Evolutionary conservation across 2,329 filamentous ascomycete genomes (phyloP).

Genomic region (Ceratocystis variospora): DNA sequence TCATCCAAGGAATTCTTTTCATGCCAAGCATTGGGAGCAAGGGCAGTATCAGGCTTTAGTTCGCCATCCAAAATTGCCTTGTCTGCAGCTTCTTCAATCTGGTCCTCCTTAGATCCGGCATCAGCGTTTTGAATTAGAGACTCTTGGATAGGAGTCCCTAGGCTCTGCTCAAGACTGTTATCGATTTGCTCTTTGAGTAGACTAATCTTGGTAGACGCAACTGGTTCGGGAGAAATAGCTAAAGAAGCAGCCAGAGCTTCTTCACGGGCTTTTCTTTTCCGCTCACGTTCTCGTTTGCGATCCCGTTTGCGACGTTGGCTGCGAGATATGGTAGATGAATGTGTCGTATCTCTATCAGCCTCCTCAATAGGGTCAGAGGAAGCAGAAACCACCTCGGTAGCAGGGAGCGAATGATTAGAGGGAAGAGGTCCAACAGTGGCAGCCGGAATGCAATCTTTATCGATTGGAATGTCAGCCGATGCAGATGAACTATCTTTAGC

Average conservation of each 20-base stretch:
- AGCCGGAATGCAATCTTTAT: background rate
- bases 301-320: background rate
- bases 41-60: background rate
- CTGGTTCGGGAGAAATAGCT: background rate
- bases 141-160: background rate
- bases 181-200: background rate
- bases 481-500: background rate
- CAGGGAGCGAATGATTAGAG: background rate
- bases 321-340: background rate
- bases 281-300: background rate
- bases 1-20: background rate
- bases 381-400: background rate
- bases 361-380: background rate
- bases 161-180: background rate
- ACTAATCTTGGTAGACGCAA: background rate
- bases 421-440: background rate
- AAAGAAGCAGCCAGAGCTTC: background rate
- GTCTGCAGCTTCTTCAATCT: background rate
- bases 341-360: background rate
- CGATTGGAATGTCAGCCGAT: background rate
- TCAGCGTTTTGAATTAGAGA: background rate
- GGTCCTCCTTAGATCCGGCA: background rate
- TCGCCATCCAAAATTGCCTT: background rate
- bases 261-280: background rate
- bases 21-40: background rate